These are phyloP conservation scores for Penicillium concentricum DNA, from an alignment of 2,329 filamentous ascomycete genomes.

Conservation along the genomic window DNA sequence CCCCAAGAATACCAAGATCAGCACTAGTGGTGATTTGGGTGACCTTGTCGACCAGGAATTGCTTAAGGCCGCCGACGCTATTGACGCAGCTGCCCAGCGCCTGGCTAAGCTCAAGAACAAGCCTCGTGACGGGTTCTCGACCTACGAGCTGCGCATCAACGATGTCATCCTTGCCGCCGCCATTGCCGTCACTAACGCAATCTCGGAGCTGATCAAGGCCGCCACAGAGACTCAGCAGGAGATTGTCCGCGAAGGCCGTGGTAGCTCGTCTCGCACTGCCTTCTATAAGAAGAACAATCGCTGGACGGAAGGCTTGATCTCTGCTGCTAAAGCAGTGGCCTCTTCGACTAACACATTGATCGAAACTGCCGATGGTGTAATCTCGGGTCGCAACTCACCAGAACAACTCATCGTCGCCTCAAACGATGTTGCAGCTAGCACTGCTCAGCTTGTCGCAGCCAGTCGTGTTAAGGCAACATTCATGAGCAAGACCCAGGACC, in stretches of 20 bases:
- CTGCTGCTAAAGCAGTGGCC: slow-evolving; percentile 93
- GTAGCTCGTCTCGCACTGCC: slow-evolving; percentile 80
- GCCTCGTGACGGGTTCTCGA: slow-evolving; percentile 91
- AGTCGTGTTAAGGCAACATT: slow-evolving; percentile 96
- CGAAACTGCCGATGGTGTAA: slow-evolving; percentile 94
- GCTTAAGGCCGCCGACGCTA: slow-evolving; percentile 90
- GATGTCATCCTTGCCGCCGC: slow-evolving; percentile 93
- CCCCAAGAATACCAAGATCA: slow-evolving; percentile 79
- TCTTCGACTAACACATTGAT: slow-evolving; percentile 92
- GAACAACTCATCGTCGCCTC: slow-evolving; percentile 98
- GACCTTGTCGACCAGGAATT: slow-evolving; percentile 91
- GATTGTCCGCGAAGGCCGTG: slow-evolving; percentile 90
- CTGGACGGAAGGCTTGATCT: slow-evolving; percentile 97
- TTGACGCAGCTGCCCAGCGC: slow-evolving; percentile 85
- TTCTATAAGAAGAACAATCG: slow-evolving; percentile 99
- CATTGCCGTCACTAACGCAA: slow-evolving; percentile 88
- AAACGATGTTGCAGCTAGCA: slow-evolving; percentile 94
- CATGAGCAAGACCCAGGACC: slow-evolving; percentile 96
- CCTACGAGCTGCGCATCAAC: slow-evolving; percentile 94
- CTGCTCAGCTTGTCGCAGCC: slow-evolving; percentile 92
- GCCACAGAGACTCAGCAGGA: slow-evolving; percentile 91
- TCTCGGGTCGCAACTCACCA: slow-evolving; percentile 85
- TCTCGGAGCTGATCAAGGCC: slow-evolving; percentile 90
- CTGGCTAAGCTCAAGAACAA: slow-evolving; percentile 93
- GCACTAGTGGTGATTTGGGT: slow-evolving; percentile 77